These are phyloP conservation scores for Leishmania tropica DNA, from an alignment of 208 protist genomes.

Conservation along the genomic window DNA sequence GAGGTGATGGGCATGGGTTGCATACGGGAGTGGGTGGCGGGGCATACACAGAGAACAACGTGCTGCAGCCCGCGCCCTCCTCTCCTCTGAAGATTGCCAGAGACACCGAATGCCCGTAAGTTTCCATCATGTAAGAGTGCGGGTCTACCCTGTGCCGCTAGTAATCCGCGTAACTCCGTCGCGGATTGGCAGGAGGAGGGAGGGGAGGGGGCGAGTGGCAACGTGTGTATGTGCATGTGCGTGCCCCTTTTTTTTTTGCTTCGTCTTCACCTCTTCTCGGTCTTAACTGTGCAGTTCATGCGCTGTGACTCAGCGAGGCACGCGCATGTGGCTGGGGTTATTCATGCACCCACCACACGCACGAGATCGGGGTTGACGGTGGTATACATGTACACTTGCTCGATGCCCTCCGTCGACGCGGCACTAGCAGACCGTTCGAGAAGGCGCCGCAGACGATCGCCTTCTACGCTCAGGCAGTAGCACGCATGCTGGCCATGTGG, in stretches of 20 bases:
- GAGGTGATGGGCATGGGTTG: not conserved
- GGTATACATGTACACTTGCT: slow-evolving; percentile 11
- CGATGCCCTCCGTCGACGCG: not conserved
- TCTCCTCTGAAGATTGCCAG: not conserved
- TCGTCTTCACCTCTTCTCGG: not conserved
- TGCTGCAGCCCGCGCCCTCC: not conserved
- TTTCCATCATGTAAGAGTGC: not conserved
- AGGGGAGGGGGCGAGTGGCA: not conserved
- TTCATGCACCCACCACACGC: not conserved
- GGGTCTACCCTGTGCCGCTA: not conserved
- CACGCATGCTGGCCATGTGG: not conserved
- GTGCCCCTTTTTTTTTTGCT: not conserved
- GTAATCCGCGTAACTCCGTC: not conserved
- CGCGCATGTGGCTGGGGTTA: not conserved
- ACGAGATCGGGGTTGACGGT: slow-evolving; percentile 7
- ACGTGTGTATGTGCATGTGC: slow-evolving; percentile 2
- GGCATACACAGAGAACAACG: not conserved
- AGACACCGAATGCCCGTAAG: not conserved
- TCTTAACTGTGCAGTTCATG: not conserved
- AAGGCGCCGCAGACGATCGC: slow-evolving; percentile 2
- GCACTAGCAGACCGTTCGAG: not conserved
- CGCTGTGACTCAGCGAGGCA: not conserved
- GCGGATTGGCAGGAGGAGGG: not conserved
- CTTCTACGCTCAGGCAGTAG: slow-evolving; percentile 3
- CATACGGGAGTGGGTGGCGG: not conserved